Base-by-base conservation (phyloP, 345 rosid species). In the Camelina sativa region DNA sequence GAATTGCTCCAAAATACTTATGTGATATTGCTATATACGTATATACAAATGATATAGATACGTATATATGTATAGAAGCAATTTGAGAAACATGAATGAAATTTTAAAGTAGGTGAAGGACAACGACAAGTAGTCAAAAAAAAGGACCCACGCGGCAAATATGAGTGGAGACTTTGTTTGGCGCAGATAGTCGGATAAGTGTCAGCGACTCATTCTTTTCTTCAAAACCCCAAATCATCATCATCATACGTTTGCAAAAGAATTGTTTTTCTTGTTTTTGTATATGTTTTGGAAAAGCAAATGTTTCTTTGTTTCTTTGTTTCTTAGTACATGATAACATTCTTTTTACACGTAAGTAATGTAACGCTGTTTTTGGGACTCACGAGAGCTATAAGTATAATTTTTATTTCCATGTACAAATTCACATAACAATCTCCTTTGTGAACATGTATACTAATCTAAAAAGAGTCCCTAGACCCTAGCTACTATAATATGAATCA, bases 101-200 rank as follows among this genome's bases (percentile, higher is more conserved):
- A 71, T 34, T 5, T 5, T 1, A 71, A 76, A 71, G 72, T 77
- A n/a, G 80, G 80, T 77, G 72, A 34, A 2, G 62, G 73, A 71
- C 65, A 77, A 71, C 54, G 80, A 77, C 76, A 71, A 38, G 72
- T 69, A 46, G 76, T 77, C 72, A 67, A 77, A 58, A 76, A 77
- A 8, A 3, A 17, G 76, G 67, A 65, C 76, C 80, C 68, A 77
- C 76, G 51, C 80, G 76, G 80, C 76, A 71, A 71, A 37, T 34
- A 37, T 65, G 72, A 71, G 80, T 71, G 80, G 73, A 71, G 44
- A 55, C 72, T 65, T 77, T 77, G 76, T 77, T 77, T 65, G 80
- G 80, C 76, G 72, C 80, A 77, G 67, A 71, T 77, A 65, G 76
- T 65, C 67, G 62, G 76, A 65, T 77, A 71, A 77, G 76, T 77